A percentile compares a stretch with the other conserved stretches of the same genome.
Conservation (phyloP, 2,329 filamentous ascomycete species). For the Fusarium sarcochroum region DNA sequence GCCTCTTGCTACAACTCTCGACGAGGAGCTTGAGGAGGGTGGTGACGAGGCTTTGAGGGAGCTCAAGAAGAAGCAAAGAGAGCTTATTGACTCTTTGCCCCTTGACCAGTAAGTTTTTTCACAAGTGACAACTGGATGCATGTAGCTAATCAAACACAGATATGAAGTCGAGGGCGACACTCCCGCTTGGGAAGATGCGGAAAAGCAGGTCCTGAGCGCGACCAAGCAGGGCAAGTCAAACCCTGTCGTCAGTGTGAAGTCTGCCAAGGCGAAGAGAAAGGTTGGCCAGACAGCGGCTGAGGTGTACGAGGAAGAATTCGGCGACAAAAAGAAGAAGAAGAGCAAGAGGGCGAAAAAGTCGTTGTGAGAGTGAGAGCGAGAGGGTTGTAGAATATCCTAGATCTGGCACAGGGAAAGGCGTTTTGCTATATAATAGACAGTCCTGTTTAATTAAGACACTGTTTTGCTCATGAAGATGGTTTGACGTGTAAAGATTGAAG, state of each 20-base stretch:
- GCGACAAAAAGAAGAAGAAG: constrained; percentile 71
- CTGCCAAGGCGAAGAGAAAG: constrained; percentile 83
- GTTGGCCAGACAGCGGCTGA: constrained; percentile 71
- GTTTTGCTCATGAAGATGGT: constrained; percentile 13
- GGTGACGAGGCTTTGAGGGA: constrained; percentile 81
- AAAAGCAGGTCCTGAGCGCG: constrained; percentile 78
- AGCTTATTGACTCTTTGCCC: constrained; percentile 90
- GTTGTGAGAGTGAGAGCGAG: constrained; percentile 46
- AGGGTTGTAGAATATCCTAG: constrained; percentile 36
- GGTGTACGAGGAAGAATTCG: constrained; percentile 73
- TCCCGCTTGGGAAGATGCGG: constrained; percentile 76
- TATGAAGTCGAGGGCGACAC: constrained; percentile 76
- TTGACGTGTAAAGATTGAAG: not conserved
- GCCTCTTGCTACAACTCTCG: constrained; percentile 78
- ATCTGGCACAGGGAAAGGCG: constrained; percentile 46
- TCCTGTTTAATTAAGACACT: constrained; percentile 36
- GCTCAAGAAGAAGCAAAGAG: constrained; percentile 84
- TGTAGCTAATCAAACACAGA: constrained; percentile 53
- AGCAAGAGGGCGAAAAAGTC: constrained; percentile 59
- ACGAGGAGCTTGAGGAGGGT: constrained; percentile 88
- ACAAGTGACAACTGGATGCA: accelerated
- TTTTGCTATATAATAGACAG: constrained; percentile 40
- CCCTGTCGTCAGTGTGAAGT: constrained; percentile 84
- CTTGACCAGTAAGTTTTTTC: constrained; percentile 72
- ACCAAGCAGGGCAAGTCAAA: constrained; percentile 68